phyloP scores from a whole-genome alignment of 1,284 basidiomycete species.

The Apiotrichum mycotoxinovorans region DNA sequence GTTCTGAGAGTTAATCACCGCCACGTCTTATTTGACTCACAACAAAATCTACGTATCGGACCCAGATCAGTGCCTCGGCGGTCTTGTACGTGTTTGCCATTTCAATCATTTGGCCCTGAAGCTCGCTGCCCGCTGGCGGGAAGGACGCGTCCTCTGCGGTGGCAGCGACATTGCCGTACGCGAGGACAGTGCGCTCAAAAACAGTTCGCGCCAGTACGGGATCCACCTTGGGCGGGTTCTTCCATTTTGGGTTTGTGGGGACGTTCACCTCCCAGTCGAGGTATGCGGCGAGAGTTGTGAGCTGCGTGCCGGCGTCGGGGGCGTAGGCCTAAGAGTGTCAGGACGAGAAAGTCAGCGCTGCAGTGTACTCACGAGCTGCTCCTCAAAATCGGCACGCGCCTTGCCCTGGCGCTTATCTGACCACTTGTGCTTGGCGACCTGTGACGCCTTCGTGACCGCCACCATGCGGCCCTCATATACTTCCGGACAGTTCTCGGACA shows the following conservation, averaged over 20 bases:
- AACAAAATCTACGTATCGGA: conserved; percentile 34
- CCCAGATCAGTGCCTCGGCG: conserved; percentile 43
- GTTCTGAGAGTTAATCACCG: not conserved
- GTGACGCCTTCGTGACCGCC: conserved; percentile 65
- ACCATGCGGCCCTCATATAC: conserved; percentile 75
- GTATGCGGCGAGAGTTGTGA: conserved; percentile 31
- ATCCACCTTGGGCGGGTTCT: conserved; percentile 49
- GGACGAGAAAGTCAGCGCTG: not conserved
- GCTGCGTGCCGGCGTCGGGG: conserved; percentile 20
- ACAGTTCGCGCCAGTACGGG: conserved; percentile 59
- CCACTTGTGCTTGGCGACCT: conserved; percentile 52
- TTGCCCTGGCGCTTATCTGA: conserved; percentile 37
- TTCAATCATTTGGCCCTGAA: conserved; percentile 16
- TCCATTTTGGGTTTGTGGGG: conserved; percentile 56
- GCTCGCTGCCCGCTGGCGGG: conserved; percentile 59
- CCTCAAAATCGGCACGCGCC: conserved; percentile 42
- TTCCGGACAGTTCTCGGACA: conserved; percentile 65
- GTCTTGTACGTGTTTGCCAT: conserved; percentile 33
- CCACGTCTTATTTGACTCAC: conserved; percentile 16
- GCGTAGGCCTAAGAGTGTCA: conserved; percentile 12
- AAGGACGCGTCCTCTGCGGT: conserved; percentile 46
- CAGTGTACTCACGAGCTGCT: conserved; percentile 31
- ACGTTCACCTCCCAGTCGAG: conserved; percentile 46
- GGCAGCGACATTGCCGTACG: conserved; percentile 55
- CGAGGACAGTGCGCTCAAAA: conserved; percentile 73